Conservation (phyloP, 108 stramenopile species). For the Pseudonitzschia delicatissima region DNA sequence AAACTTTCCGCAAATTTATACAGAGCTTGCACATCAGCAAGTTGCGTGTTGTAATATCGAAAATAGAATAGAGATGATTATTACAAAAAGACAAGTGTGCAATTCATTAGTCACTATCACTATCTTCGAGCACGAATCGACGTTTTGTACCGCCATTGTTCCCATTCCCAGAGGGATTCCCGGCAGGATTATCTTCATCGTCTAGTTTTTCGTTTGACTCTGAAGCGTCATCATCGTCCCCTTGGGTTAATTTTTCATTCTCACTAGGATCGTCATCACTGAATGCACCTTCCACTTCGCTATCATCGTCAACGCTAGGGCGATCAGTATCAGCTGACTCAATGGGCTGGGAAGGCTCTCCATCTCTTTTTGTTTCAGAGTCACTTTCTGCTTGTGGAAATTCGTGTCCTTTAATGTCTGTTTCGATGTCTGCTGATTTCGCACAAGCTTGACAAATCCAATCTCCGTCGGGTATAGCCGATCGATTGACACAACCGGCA, state of each 20-base stretch:
- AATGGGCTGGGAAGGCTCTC: neutral
- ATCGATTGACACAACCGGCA: constrained; percentile 42
- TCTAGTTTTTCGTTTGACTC: neutral
- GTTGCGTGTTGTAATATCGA: neutral
- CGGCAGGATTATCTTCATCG: constrained; percentile 1
- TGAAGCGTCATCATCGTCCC: constrained; percentile 5
- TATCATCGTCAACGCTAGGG: neutral
- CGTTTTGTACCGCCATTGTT: neutral
- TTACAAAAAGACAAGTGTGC: no score
- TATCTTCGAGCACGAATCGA: constrained; percentile 13
- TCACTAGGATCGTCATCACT: constrained; percentile 1
- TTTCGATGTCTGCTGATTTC: constrained; percentile 17
- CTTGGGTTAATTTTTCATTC: neutral
- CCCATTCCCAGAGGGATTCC: neutral
- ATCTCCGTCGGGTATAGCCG: constrained; percentile 51
- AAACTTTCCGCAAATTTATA: no score
- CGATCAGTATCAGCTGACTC: no score
- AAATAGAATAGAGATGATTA: neutral
- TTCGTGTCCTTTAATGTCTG: neutral
- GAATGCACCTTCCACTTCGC: neutral
- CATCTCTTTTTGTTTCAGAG: neutral
- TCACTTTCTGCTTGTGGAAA: no score
- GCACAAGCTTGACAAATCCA: constrained; percentile 69
- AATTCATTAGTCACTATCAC: constrained; percentile 13
- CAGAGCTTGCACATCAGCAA: neutral